These are phyloP conservation scores for Debaryomycetaceae sp. DNA, from an alignment of 1,139 yeast species.

Conservation along the genomic window DNA sequence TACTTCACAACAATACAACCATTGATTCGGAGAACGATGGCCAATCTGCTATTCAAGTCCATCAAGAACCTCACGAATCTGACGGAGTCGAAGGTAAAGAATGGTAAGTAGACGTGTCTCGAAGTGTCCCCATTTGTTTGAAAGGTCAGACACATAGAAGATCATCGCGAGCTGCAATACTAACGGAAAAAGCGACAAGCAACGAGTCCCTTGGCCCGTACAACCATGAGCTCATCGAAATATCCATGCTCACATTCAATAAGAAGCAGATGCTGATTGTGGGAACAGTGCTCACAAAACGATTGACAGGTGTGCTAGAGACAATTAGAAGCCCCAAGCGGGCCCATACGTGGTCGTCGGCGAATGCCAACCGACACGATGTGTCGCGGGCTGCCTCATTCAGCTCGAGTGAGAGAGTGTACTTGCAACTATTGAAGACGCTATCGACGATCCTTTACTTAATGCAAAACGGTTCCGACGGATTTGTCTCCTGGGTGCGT, in stretches of 20 bases:
- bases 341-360: neutral
- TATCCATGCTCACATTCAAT: slow-evolving; percentile 26
- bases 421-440: slow-evolving; percentile 23
- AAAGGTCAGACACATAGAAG: no score
- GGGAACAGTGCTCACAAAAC: slow-evolving; percentile 12
- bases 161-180: neutral
- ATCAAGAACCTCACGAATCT: slow-evolving; percentile 11
- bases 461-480: slow-evolving; percentile 36
- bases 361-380: neutral
- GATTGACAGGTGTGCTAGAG: slow-evolving; percentile 6
- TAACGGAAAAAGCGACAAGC: slow-evolving; percentile 25
- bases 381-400: neutral
- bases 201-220: slow-evolving; percentile 39
- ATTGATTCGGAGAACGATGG: neutral
- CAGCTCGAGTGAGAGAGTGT: slow-evolving; percentile 1
- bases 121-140: neutral
- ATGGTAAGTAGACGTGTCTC: slow-evolving; percentile 8
- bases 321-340: neutral
- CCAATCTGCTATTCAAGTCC: slow-evolving; percentile 7
- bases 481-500: slow-evolving; percentile 29
- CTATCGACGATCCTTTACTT: slow-evolving; percentile 34
- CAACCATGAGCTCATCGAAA: slow-evolving; percentile 32
- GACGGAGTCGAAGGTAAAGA: slow-evolving; percentile 13
- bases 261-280: slow-evolving; percentile 14
- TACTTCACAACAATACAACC: neutral